phyloP scores from a whole-genome alignment of 352 stramenopile genomes.

The Pythium inflatum region DNA sequence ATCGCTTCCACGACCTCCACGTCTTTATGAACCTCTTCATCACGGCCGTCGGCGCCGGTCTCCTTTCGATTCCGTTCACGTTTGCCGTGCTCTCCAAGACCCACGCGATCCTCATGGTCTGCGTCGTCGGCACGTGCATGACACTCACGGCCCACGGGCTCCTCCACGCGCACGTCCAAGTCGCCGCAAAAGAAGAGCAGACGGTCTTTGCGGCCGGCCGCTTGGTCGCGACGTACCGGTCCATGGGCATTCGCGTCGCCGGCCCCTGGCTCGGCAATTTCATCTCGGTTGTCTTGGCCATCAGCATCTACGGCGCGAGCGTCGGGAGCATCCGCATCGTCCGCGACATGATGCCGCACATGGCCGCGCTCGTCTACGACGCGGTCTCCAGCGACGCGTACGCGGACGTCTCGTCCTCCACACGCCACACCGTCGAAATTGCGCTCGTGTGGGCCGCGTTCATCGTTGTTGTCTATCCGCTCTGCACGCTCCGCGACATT shows the following conservation, averaged over 20 bases:
- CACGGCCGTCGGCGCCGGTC: constrained; percentile 72
- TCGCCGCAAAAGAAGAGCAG: constrained; percentile 49
- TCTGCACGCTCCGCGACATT: constrained; percentile 72
- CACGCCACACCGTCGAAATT: too few relatives aligned
- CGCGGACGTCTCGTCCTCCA: constrained; percentile 57
- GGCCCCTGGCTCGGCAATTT: constrained; percentile 51
- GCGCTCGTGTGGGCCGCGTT: constrained; percentile 72
- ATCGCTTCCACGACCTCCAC: constrained; percentile 57
- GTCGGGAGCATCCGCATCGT: constrained; percentile 75
- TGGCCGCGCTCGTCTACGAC: constrained; percentile 52
- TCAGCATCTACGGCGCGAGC: constrained; percentile 77
- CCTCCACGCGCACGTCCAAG: constrained; percentile 59
- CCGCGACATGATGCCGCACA: constrained; percentile 68
- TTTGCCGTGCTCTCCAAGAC: constrained; percentile 54
- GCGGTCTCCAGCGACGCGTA: constrained; percentile 46
- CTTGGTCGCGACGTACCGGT: constrained; percentile 59
- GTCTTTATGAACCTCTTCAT: constrained; percentile 83
- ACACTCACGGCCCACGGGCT: constrained; percentile 72
- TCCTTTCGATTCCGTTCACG: constrained; percentile 75
- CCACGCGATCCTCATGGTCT: constrained; percentile 50
- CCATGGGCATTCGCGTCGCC: too few relatives aligned
- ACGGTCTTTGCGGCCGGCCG: constrained; percentile 65
- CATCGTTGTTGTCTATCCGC: constrained; percentile 59
- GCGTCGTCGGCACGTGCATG: constrained; percentile 62
- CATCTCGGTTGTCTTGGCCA: constrained; percentile 62